Percentiles rank a stretch among this genome's conserved stretches.
phyloP scores from a whole-genome alignment of 2,329 filamentous ascomycete species.

The Colletotrichum gigasporum region DNA sequence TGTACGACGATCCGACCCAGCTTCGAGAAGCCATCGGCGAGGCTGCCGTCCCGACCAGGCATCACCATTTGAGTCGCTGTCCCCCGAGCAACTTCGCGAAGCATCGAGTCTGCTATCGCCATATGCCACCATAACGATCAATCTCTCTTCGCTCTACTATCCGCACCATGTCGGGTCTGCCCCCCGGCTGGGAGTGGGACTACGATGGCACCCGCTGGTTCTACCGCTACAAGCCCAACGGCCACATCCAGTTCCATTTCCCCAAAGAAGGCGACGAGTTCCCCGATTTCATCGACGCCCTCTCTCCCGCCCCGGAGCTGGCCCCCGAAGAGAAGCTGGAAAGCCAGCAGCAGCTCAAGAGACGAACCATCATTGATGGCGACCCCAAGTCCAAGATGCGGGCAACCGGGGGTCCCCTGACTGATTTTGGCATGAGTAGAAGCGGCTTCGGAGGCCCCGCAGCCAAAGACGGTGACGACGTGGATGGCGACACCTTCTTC shows the following conservation, averaged over 20 bases:
- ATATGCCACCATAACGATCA: not conserved
- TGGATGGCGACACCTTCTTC: slow-evolving; percentile 47
- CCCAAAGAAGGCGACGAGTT: slow-evolving; percentile 67
- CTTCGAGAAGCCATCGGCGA: not conserved
- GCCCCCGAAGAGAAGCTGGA: slow-evolving; percentile 63
- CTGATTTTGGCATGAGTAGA: slow-evolving; percentile 31
- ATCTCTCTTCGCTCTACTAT: not conserved
- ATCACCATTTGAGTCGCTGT: not conserved
- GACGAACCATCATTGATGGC: slow-evolving; percentile 38
- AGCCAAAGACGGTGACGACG: slow-evolving; percentile 42
- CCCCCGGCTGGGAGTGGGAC: slow-evolving; percentile 65
- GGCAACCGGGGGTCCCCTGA: slow-evolving; percentile 33
- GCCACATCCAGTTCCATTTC: slow-evolving; percentile 65
- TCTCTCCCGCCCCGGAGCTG: slow-evolving; percentile 48
- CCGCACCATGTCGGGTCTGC: slow-evolving; percentile 52
- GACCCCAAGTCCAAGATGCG: slow-evolving; percentile 28
- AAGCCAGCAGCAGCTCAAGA: slow-evolving; percentile 59
- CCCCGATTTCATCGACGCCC: slow-evolving; percentile 56
- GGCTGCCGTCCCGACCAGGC: not conserved
- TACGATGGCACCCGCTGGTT: slow-evolving; percentile 68
- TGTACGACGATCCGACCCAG: not conserved
- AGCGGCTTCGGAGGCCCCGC: slow-evolving; percentile 24
- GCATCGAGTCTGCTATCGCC: not conserved
- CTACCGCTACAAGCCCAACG: slow-evolving; percentile 64
- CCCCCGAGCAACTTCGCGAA: not conserved